phyloP scores from a whole-genome alignment of 2,329 filamentous ascomycete genomes.

The Cladophialophora yegresii region DNA sequence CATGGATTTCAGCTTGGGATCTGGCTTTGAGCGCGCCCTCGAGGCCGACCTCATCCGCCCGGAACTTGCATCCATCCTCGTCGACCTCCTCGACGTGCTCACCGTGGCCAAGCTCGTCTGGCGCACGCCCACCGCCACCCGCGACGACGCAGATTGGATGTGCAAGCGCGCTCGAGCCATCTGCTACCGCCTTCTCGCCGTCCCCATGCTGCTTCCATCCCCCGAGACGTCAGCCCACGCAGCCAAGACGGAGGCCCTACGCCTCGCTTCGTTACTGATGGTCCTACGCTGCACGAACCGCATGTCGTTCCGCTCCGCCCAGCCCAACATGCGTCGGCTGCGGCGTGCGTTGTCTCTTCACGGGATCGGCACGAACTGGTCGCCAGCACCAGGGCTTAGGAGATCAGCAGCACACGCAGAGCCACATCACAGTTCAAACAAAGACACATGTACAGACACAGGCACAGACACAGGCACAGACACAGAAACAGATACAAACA shows the following conservation, averaged over 20 bases:
- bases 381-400: slow-evolving; percentile 17
- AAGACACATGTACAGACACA: no score
- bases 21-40: slow-evolving; percentile 17
- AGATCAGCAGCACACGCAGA: not conserved
- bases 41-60: slow-evolving; percentile 8
- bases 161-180: slow-evolving; percentile 22
- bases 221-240: not conserved
- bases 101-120: slow-evolving; percentile 25
- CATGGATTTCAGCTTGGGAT: slow-evolving; percentile 15
- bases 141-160: slow-evolving; percentile 25
- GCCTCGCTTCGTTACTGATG: slow-evolving; percentile 15
- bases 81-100: slow-evolving; percentile 24
- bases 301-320: slow-evolving; percentile 18
- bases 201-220: slow-evolving; percentile 8
- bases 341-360: slow-evolving; percentile 33
- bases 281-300: slow-evolving; percentile 19
- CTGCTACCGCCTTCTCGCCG: slow-evolving; percentile 15
- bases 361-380: slow-evolving; percentile 38
- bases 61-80: slow-evolving; percentile 9
- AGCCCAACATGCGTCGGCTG: slow-evolving; percentile 24
- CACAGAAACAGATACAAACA: not conserved
- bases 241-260: slow-evolving; percentile 14
- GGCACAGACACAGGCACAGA: not conserved
- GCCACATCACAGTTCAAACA: not conserved
- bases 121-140: slow-evolving; percentile 19